These are phyloP conservation scores for Edaphochlamys debaryana DNA, from an alignment of 139 green algal genomes.

Conservation along the genomic window DNA sequence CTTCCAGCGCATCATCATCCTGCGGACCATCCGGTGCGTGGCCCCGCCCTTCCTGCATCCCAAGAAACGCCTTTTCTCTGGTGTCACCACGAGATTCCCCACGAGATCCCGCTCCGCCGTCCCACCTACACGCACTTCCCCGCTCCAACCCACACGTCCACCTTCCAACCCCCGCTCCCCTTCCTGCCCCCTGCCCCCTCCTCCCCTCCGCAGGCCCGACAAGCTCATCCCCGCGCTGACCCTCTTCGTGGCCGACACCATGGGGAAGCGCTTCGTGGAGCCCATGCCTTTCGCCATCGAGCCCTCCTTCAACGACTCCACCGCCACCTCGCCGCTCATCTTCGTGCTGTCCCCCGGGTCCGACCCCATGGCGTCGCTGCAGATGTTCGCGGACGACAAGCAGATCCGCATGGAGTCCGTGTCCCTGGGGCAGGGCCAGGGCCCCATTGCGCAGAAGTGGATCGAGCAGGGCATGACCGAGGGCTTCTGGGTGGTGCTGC, in stretches of 20 bases:
- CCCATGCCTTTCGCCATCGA: slow-evolving; percentile 82
- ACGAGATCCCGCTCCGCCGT: too few species aligned
- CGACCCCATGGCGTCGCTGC: slow-evolving; percentile 82
- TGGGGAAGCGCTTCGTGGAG: slow-evolving; percentile 82
- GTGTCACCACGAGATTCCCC: too few species aligned
- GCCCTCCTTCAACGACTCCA: slow-evolving; percentile 78
- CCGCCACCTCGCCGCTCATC: slow-evolving; percentile 71
- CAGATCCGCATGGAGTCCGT: slow-evolving; percentile 74
- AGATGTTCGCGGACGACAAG: slow-evolving; percentile 83
- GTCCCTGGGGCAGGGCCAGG: slow-evolving; percentile 84
- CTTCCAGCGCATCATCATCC: slow-evolving; percentile 76
- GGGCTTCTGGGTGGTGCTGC: slow-evolving; percentile 83
- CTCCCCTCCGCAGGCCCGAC: slow-evolving; percentile 25
- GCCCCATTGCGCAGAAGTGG: slow-evolving; percentile 70
- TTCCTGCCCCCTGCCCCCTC: too few species aligned
- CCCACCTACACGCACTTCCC: too few species aligned
- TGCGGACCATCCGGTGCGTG: slow-evolving; percentile 62
- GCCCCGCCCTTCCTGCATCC: background rate
- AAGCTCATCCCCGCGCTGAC: slow-evolving; percentile 65
- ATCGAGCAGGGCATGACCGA: slow-evolving; percentile 72
- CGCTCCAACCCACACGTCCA: too few species aligned
- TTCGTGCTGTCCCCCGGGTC: slow-evolving; percentile 82
- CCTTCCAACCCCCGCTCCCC: too few species aligned
- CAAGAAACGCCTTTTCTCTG: too few species aligned
- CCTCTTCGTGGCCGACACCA: slow-evolving; percentile 63